Evolutionary conservation across 495 filamentous ascomycete species (phyloP), one percentile per base, ranked within the genome.

Genomic region (Penicillium flavigenum): DNA sequence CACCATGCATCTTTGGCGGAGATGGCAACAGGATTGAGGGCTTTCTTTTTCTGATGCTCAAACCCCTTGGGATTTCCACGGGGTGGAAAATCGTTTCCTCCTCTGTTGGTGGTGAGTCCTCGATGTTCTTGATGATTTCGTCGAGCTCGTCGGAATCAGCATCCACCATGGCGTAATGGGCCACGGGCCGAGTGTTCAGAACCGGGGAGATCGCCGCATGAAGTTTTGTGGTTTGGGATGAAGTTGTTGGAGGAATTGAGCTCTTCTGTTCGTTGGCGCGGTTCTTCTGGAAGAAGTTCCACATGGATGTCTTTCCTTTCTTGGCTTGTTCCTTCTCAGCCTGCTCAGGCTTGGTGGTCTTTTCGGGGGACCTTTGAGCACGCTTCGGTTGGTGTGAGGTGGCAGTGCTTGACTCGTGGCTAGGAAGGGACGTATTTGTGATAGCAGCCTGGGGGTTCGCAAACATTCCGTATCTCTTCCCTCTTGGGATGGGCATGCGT

Each of bases 151-250:
- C 87, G 4, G 86, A 86, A 59, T 93, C 89, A 3, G 83, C 77
- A 60, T 94, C 91, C 51, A 94, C 79, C 60, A 94, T 77, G 2
- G 91, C 89, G 70, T 97, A 97, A 64, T 95, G 92, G 3, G 92
- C 86, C 56, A 83, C 67, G 22, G 78, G 76, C 17, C 81, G 76
- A 44, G 60, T 66, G 26, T 67, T 67, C 19, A 67, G 58, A 10
- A 72, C 56, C 10, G 70, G 66, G n/a, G 78, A 60, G 34, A 81
- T 71, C 6, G 70, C 68, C 19, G 74, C 77, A 54, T 72, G 72
- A 22, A 80, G 62, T 49, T 75, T 61, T 20, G 65, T 55, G 7
- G 65, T 59, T 27, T 70, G 53, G 5, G 58, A 46, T 16, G 39
- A 51, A 14, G 58, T 44, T 1, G 50, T 12, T n/a, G 50, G 39